These are phyloP conservation scores for Suillus spraguei DNA, from an alignment of 768 basidiomycete genomes.

Conservation along the genomic window DNA sequence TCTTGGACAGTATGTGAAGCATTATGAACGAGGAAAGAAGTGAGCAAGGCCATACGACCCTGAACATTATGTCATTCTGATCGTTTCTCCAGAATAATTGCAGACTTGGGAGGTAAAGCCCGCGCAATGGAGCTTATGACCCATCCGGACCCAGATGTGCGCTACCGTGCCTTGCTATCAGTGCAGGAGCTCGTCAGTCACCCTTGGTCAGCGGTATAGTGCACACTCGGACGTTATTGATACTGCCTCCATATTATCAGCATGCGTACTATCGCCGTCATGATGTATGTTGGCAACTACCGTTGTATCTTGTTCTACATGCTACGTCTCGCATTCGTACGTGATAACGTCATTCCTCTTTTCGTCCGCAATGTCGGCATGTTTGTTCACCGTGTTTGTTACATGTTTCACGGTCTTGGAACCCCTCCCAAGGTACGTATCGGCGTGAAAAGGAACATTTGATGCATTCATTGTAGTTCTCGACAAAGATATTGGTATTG, in stretches of 20 bases:
- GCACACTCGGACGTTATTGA: background rate
- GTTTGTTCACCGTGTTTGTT: background rate
- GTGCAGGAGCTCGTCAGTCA: slow-evolving; percentile 93
- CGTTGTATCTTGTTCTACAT: background rate
- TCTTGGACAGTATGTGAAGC: slow-evolving; percentile 91
- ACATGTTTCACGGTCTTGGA: background rate
- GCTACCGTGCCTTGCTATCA: slow-evolving; percentile 88
- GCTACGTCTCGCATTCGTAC: background rate
- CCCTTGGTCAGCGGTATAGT: slow-evolving; percentile 67
- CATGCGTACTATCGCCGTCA: background rate
- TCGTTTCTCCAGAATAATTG: slow-evolving; percentile 57
- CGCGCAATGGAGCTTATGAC: slow-evolving; percentile 93
- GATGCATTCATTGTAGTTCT: background rate
- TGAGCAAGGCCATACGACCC: slow-evolving; percentile 37
- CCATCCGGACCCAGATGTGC: slow-evolving; percentile 83
- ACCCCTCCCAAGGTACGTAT: background rate
- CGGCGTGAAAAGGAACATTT: background rate
- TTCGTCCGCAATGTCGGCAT: background rate
- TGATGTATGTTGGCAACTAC: background rate
- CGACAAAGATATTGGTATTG: background rate
- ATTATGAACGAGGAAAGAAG: slow-evolving; percentile 92
- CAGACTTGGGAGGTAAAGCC: slow-evolving; percentile 85
- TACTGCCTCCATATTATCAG: slow-evolving; percentile 1
- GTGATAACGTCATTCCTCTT: background rate
- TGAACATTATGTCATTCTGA: slow-evolving; percentile 2